Conservation (phyloP, 345 rosid genomes). For the Barbarea vulgaris region DNA sequence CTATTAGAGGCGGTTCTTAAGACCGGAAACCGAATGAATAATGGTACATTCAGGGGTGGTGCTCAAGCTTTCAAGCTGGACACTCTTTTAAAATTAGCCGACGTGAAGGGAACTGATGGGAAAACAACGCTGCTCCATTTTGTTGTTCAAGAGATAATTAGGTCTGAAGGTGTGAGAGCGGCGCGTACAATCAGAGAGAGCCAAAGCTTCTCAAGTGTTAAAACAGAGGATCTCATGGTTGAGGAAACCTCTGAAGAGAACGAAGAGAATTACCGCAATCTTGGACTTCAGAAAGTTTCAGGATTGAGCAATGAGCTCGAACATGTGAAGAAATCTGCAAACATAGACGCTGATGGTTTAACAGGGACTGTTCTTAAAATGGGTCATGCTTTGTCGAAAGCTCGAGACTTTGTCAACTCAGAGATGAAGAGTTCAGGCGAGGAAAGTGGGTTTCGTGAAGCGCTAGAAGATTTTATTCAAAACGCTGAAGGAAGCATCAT, state of each 20-base stretch:
- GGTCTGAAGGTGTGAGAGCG: constrained; percentile 89
- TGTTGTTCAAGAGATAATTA: constrained; percentile 91
- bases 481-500: constrained; percentile 67
- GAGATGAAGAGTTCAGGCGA: constrained; percentile 74
- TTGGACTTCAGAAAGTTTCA: constrained; percentile 89
- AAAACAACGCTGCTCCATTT: constrained; percentile 97
- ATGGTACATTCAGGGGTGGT: constrained; percentile 96
- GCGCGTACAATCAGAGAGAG: constrained; percentile 73
- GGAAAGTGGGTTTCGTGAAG: constrained; percentile 72
- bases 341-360: constrained; percentile 77
- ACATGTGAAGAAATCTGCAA: constrained; percentile 88
- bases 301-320: constrained; percentile 73
- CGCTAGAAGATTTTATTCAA: constrained; percentile 76
- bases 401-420: constrained; percentile 65
- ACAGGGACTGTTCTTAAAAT: constrained; percentile 74
- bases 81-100: constrained; percentile 90
- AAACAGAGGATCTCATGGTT: constrained; percentile 71
- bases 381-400: constrained; percentile 55
- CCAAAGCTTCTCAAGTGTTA: constrained; percentile 65
- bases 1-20: constrained; percentile 98
- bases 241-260: constrained; percentile 59
- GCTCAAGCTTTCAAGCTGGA: constrained; percentile 99
- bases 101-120: constrained; percentile 94
- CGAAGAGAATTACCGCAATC: constrained; percentile 67
- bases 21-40: constrained; percentile 98